Conservation (phyloP, 371 early-diverging fungal genomes). For the Chytridium lagenaria region DNA sequence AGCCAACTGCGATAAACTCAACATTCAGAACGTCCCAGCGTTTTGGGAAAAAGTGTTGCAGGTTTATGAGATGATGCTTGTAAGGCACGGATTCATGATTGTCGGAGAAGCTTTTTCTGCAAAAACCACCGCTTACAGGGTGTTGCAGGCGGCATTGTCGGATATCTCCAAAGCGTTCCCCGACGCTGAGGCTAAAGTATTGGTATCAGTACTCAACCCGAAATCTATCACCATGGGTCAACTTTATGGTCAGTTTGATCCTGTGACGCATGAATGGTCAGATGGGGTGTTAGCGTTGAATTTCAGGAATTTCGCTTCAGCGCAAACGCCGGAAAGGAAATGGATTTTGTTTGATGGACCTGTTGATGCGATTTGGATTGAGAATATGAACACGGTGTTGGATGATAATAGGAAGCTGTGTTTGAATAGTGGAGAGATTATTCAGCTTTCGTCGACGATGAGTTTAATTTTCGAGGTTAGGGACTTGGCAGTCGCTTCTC, state of each 20-base stretch:
- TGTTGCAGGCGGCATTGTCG: conserved; percentile 53
- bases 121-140: conserved; percentile 56
- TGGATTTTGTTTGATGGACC: conserved; percentile 69
- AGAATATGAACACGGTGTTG: conserved; percentile 67
- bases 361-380: conserved; percentile 67
- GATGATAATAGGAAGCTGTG: conserved; percentile 67
- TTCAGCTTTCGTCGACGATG: conserved; percentile 60
- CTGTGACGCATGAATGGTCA: conserved; percentile 64
- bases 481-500: conserved; percentile 61
- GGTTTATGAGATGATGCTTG: conserved; percentile 65
- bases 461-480: conserved; percentile 66
- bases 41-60: conserved; percentile 62
- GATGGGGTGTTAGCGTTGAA: conserved; percentile 62
- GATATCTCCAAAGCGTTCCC: conserved; percentile 52
- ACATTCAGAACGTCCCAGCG: conserved; percentile 54
- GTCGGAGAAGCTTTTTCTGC: conserved; percentile 60
- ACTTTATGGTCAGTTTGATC: conserved; percentile 63
- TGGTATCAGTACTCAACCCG: conserved; percentile 54
- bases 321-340: conserved; percentile 55
- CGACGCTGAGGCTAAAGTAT: conserved; percentile 48
- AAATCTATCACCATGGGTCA: conserved; percentile 67
- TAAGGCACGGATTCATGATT: conserved; percentile 63
- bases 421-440: conserved; percentile 64
- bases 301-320: conserved; percentile 57
- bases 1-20: conserved; percentile 48